Percentiles rank a stretch among this genome's conserved stretches.
Evolutionary conservation across 805 yeast species (phyloP).

Genomic region (Dipodascus geniculatus): DNA sequence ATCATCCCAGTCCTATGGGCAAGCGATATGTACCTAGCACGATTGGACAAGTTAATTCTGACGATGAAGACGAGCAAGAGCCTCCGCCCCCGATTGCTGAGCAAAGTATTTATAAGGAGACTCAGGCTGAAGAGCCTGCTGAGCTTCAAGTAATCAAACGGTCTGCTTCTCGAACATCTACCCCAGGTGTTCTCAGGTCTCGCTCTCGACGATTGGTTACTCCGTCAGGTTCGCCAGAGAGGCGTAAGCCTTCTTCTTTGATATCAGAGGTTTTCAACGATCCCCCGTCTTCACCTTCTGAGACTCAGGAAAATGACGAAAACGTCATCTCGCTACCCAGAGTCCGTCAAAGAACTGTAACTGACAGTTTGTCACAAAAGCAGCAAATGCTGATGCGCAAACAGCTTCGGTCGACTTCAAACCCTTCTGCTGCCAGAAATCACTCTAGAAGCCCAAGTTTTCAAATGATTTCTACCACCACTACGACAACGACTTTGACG

Average conservation of each 20-base stretch:
- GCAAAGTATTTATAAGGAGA: neutral
- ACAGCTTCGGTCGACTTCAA: constrained; percentile 23
- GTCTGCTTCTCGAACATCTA: constrained; percentile 14
- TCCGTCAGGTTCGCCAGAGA: neutral
- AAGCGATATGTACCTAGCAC: constrained; percentile 6
- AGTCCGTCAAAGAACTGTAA: constrained; percentile 13
- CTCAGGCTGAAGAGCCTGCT: constrained; percentile 4
- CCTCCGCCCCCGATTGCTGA: neutral
- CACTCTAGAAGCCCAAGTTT: constrained; percentile 8
- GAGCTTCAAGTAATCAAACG: constrained; percentile 10
- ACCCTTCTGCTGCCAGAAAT: constrained; percentile 22
- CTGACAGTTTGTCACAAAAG: constrained; percentile 15
- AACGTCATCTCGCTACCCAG: constrained; percentile 1
- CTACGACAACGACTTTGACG: constrained; percentile 15
- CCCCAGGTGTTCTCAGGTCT: constrained; percentile 5
- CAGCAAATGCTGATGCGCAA: constrained; percentile 17
- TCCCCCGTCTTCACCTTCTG: neutral
- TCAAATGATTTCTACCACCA: constrained; percentile 13
- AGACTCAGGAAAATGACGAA: neutral
- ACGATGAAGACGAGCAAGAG: constrained; percentile 27
- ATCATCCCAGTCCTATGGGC: neutral
- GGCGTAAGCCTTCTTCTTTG: neutral
- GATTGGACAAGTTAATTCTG: constrained; percentile 30
- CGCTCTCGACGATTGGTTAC: neutral
- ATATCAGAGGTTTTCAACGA: neutral